Conservation (phyloP, 2,329 filamentous ascomycete species). For the Coleophoma cylindrospora region DNA sequence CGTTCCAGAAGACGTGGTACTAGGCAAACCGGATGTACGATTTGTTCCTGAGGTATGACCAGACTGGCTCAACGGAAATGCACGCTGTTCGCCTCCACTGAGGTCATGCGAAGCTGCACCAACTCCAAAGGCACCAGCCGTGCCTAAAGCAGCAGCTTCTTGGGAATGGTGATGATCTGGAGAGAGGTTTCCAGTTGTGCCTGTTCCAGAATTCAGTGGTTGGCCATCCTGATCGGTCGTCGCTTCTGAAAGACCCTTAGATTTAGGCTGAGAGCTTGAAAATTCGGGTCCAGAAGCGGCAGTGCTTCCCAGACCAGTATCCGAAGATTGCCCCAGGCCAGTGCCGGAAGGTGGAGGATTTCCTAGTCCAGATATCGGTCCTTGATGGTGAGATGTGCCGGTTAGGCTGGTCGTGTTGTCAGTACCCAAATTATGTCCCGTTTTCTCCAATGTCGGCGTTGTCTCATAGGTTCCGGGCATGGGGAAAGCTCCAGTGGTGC, state of each 20-base stretch:
- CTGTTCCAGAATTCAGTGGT: no score
- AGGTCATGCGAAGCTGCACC: neutral
- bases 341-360: neutral
- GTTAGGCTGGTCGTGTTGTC: neutral
- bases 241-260: no score
- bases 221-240: no score
- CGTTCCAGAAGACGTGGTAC: neutral
- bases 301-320: neutral
- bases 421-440: neutral
- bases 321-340: neutral
- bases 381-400: neutral
- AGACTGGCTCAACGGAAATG: no score
- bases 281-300: no score
- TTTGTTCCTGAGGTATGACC: neutral
- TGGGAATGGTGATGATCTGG: neutral
- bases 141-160: conserved; percentile 12
- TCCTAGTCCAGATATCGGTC: neutral
- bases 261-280: no score
- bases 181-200: no score
- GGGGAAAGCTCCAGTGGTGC: neutral
- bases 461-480: neutral
- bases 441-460: neutral
- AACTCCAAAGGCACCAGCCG: neutral
- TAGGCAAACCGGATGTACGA: neutral
- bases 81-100: neutral